Percentiles rank a stretch among this genome's conserved stretches.
phyloP scores from a whole-genome alignment of 1,284 basidiomycete species.

The Melanopsichium pennsylvanicum region DNA sequence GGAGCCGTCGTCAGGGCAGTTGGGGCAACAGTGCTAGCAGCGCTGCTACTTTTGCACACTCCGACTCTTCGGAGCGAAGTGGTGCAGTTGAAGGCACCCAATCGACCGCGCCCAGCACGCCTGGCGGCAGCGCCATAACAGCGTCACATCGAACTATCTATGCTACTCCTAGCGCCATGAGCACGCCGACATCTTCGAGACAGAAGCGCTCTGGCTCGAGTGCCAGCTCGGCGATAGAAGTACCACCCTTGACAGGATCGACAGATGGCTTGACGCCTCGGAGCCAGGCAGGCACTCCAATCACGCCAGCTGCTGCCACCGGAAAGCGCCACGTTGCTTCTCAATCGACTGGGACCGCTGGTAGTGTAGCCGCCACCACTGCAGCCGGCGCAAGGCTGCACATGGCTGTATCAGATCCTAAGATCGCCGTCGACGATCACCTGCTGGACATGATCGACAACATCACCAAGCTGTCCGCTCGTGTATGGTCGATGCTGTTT shows the following conservation, averaged over 20 bases:
- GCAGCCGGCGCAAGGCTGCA: conserved; percentile 22
- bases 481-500: conserved; percentile 54
- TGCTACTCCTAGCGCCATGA: conserved; percentile 15
- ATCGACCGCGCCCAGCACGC: conserved; percentile 28
- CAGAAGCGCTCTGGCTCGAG: conserved; percentile 38
- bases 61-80: conserved; percentile 24
- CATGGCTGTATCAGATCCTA: conserved; percentile 19
- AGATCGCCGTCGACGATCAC: conserved; percentile 46
- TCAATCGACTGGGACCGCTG: conserved; percentile 9
- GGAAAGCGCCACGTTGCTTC: conserved; percentile 10
- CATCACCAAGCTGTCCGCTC: conserved; percentile 51
- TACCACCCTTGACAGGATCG: neutral
- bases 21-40: conserved; percentile 29
- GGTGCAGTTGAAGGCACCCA: conserved; percentile 9
- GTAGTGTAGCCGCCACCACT: conserved; percentile 7
- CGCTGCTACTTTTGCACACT: conserved; percentile 23
- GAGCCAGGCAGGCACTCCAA: conserved; percentile 26
- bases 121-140: conserved; percentile 3
- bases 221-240: conserved; percentile 22
- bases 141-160: conserved; percentile 6
- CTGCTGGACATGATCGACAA: conserved; percentile 51
- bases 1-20: conserved; percentile 24
- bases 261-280: conserved; percentile 10
- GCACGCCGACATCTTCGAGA: conserved; percentile 34
- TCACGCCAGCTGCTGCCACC: conserved; percentile 10